These are phyloP conservation scores for Eucalyptus sp. DNA, from an alignment of 345 rosid species.

Conservation along the genomic window DNA sequence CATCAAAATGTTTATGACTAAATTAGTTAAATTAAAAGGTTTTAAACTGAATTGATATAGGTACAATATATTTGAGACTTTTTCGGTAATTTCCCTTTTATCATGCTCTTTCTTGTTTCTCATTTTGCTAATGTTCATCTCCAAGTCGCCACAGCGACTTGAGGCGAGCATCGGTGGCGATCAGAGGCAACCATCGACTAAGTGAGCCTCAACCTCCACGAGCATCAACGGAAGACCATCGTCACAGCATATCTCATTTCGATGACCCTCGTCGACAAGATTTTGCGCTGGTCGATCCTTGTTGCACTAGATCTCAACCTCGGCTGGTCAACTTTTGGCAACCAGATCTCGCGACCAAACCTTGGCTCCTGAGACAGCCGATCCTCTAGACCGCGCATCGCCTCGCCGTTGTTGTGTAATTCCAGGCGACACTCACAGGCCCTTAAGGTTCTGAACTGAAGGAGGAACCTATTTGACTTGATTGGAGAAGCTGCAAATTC, in stretches of 20 bases:
- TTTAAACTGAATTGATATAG: fast-evolving
- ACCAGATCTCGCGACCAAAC: not conserved
- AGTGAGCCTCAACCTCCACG: not conserved
- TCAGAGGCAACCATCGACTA: not conserved
- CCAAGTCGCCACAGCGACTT: not conserved
- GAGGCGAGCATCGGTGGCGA: not conserved
- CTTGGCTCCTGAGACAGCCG: not conserved
- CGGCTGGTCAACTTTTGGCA: not conserved
- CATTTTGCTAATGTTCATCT: not conserved
- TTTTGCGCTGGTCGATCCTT: not conserved
- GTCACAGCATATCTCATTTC: not conserved
- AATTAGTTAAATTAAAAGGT: too few species aligned
- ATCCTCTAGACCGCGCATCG: not conserved
- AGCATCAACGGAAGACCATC: not conserved
- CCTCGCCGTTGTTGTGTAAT: not conserved
- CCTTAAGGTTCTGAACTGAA: not conserved
- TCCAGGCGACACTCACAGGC: not conserved
- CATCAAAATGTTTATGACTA: too few species aligned
- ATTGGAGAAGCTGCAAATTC: not conserved
- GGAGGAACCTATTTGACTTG: not conserved
- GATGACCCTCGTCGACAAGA: not conserved
- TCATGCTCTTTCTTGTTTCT: not conserved
- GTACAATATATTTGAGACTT: too few species aligned
- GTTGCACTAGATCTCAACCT: not conserved
- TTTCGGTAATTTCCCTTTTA: too few species aligned